phyloP scores from a whole-genome alignment of 306 rosid species.

The Vigna nakashimae region DNA sequence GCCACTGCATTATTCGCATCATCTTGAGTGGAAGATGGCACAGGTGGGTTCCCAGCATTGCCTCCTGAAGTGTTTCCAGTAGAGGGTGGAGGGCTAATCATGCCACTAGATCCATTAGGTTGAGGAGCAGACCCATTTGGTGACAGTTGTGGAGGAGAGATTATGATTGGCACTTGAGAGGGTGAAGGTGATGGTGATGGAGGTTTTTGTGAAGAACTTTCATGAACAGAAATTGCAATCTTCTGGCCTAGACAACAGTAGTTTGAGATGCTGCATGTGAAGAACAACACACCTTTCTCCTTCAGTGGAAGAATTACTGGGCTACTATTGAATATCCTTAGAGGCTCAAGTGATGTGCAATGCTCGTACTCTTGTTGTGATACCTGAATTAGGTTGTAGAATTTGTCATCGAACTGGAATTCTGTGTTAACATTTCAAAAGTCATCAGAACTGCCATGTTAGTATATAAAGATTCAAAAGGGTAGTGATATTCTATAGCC shows the following conservation, averaged over 20 bases:
- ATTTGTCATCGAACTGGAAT: constrained; percentile 48
- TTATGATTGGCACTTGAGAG: background rate
- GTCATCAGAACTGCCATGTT: background rate
- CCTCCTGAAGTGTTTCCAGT: background rate
- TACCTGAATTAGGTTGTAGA: constrained; percentile 53
- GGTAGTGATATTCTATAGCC: background rate
- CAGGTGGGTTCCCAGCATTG: constrained; percentile 31
- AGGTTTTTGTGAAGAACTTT: background rate
- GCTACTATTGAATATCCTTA: constrained; percentile 44
- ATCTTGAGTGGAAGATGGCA: constrained; percentile 31
- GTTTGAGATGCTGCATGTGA: constrained; percentile 47
- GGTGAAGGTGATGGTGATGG: constrained; percentile 35
- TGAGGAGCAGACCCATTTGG: constrained; percentile 35
- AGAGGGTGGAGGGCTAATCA: constrained; percentile 7
- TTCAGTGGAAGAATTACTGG: constrained; percentile 44
- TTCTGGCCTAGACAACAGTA: constrained; percentile 54
- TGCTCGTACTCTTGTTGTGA: constrained; percentile 47
- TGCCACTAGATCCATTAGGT: constrained; percentile 27
- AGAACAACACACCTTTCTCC: constrained; percentile 35
- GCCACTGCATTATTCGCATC: constrained; percentile 18
- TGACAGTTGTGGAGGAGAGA: constrained; percentile 35
- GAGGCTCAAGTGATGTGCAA: constrained; percentile 47
- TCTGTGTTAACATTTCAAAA: constrained; percentile 34
- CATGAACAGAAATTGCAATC: constrained; percentile 40
- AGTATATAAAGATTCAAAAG: constrained; percentile 2